Base-by-base conservation (phyloP, 2,329 filamentous ascomycete species). In the Emmonsiellopsis sp. region DNA sequence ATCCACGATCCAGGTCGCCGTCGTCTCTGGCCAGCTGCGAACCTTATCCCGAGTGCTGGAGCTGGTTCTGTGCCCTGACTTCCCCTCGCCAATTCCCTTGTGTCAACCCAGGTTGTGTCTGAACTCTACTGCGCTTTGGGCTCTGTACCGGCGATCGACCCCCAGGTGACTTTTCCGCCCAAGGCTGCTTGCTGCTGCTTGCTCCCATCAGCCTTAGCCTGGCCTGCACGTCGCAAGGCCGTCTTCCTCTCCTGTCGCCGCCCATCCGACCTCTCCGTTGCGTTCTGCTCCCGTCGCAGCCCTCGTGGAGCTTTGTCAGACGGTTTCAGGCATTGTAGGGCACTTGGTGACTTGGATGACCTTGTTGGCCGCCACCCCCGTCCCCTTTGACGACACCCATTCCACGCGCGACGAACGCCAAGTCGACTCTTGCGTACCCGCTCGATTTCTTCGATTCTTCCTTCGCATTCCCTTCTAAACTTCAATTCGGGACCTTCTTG, bases 51-150 rank as follows among this genome's bases (percentile, higher is more conserved):
- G 46, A 49, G 46, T 30, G 34, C 31, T 38, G 38, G 47, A 40
- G 47, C 47, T 49, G 47, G 47, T 31, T 49, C 47, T 37, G 16
- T 40, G 35, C 35, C 47, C 35, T 40, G 34, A 49, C 35, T 16
- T 8, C 35, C 47, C 20, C 35, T 49, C 16, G 34, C 47, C 46
- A 49, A 49, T 49, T 49, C 47, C 34, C 20, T 49, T n/a, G 34
- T 49, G 16, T 32, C 34, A 49, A 20, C 16, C 46, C 11, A 9
- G 34, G 26, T 40, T 49, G 11, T 9, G 30, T 35, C 11, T 49
- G 16, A 38, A 26, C 16, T 48, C 16, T 7, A 32, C 3, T 34
- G 46, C n/a, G 30, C n/a, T 49, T 20, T 31, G 15, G 26, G 46
- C 34, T 20, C 32, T 20, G 16, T 13, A 16, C 46, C 1, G 5